Evolutionary conservation across 495 filamentous ascomycete genomes (phyloP), one percentile per base, ranked within the genome.

Genomic region (Podospora pseudopauciseta): DNA sequence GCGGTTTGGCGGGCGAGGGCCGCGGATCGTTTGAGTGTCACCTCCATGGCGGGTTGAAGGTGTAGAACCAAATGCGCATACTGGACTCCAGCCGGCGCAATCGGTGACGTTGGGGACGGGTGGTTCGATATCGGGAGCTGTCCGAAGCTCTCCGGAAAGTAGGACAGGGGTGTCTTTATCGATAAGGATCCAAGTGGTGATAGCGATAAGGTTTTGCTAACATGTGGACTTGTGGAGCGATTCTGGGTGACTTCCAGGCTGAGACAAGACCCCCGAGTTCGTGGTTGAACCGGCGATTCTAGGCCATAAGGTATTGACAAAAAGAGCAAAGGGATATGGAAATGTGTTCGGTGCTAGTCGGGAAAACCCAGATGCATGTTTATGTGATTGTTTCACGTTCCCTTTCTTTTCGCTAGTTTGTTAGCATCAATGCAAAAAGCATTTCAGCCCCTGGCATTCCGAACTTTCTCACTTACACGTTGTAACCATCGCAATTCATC

Each of bases 1-100:
- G 64, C 62, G 58, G 58, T 67, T 55, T 71, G 71, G 49, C 66
- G 69, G 49, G 67, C 63, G 20, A 70, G 32, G 11, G 71, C 69
- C 67, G 70, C 68, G 20, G 61, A 20, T 26, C 71, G 68, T 73
- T 67, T 68, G 30, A 76, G 56, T 11, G 71, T 30, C 54, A 72
- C 75, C 70, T 76, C 75, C 75, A 77, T 77, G 66, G 11, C 34
- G 62, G 65, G 66, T 69, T 69, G 30, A 26, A 49, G 34, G 11
- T 39, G 11, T 28, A 26, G 28, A 27, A 62, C 55, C 20, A 39
- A 7, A 28, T 63, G 63, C 62, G 61, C 70, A 73, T 74, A 53
- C 54, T 75, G 54, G 15, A 54, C 32, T 59, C 19, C 57, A 13
- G 11, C 59, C n/a, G 32, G n/a, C 39, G 39, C 39, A 49, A 49